Percentiles rank a stretch among this genome's conserved stretches.
Evolutionary conservation across 257 asterid species (phyloP).

Genomic region (Solanum acaule): DNA sequence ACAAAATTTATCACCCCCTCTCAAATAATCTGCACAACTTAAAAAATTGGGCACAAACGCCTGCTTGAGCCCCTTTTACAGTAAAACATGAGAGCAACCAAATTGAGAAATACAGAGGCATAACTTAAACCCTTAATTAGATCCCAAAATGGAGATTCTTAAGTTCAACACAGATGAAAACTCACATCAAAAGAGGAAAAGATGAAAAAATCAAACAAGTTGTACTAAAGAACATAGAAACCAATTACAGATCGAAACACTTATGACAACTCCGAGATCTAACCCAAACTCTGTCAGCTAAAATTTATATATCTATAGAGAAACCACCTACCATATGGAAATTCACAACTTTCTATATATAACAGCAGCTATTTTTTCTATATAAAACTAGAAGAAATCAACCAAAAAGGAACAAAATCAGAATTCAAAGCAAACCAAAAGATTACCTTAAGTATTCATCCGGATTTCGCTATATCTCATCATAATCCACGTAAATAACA

Average conservation of each 20-base stretch:
- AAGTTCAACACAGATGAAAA: background rate
- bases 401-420: background rate
- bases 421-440: slow-evolving; percentile 14
- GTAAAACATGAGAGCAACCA: background rate
- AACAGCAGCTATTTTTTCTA: background rate
- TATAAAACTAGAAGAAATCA: background rate
- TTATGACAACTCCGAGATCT: slow-evolving; percentile 4
- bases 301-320: background rate
- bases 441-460: slow-evolving; percentile 6
- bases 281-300: background rate
- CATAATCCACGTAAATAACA: slow-evolving; percentile 37
- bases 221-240: background rate
- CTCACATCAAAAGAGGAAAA: background rate
- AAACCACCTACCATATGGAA: background rate
- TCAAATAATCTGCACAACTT: background rate
- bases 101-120: background rate
- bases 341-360: background rate
- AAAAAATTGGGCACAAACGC: background rate
- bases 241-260: background rate
- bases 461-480: slow-evolving; percentile 1
- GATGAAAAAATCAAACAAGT: background rate
- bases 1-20: background rate
- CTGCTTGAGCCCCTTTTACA: background rate
- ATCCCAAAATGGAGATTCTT: background rate
- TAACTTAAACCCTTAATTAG: background rate